A percentile compares a stretch with the other conserved stretches of the same genome.
Evolutionary conservation across 495 filamentous ascomycete species (phyloP).

Genomic region (Amorphotheca resinae): DNA sequence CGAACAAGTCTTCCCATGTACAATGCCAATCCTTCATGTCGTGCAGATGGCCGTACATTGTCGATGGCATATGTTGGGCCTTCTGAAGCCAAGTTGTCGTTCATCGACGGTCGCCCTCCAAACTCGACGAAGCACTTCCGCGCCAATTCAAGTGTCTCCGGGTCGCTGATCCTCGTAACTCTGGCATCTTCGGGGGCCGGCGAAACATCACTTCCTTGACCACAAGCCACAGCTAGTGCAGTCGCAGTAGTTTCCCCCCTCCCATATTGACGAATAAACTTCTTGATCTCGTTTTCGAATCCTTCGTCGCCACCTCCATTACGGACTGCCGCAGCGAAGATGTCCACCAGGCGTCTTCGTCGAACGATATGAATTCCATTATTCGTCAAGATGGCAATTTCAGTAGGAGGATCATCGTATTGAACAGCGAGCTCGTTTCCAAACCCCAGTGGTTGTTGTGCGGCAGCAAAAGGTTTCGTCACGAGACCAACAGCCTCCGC

Average conservation of each 20-base stretch:
- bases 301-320: slow-evolving; percentile 65
- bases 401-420: slow-evolving; percentile 66
- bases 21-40: slow-evolving; percentile 74
- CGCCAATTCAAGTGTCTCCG: slow-evolving; percentile 67
- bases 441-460: slow-evolving; percentile 62
- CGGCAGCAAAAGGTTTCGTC: slow-evolving; percentile 54
- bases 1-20: slow-evolving; percentile 80
- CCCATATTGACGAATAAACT: slow-evolving; percentile 74
- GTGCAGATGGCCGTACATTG: slow-evolving; percentile 70
- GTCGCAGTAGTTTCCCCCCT: slow-evolving; percentile 76
- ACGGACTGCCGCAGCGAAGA: slow-evolving; percentile 73
- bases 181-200: slow-evolving; percentile 47
- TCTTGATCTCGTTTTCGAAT: slow-evolving; percentile 63
- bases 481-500: slow-evolving; percentile 68
- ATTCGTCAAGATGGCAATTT: slow-evolving; percentile 85
- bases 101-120: slow-evolving; percentile 68
- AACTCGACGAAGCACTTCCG: slow-evolving; percentile 79
- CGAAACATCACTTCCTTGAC: slow-evolving; percentile 66
- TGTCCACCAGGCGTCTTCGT: slow-evolving; percentile 75
- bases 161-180: slow-evolving; percentile 60
- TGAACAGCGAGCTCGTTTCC: slow-evolving; percentile 93
- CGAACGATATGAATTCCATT: slow-evolving; percentile 75
- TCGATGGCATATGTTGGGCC: slow-evolving; percentile 50
- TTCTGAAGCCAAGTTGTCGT: slow-evolving; percentile 59
- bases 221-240: slow-evolving; percentile 91